Base-by-base conservation (phyloP, 1,139 yeast species). In the Diutina neorugosa region DNA sequence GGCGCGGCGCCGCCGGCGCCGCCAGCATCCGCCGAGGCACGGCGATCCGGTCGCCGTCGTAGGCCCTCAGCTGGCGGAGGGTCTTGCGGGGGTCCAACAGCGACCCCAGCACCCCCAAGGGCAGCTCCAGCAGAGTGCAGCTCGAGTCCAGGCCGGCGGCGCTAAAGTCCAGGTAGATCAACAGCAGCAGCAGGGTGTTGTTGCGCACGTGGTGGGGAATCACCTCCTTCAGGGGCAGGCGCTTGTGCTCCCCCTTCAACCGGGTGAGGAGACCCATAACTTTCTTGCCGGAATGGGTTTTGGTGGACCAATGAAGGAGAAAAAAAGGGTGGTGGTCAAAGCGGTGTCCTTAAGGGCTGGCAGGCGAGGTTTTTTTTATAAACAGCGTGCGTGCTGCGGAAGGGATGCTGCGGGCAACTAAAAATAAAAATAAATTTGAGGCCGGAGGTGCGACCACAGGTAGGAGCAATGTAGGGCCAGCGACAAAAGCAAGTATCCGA, bases 181-280 rank as follows among this genome's bases (percentile, higher is more conserved):
- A 46, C 50, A 46, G 50, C 50, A 27, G 40, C 40, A 25, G 40
- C 50, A 25, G 34, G 40, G 50, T 46, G 40, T 46, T 46, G 50
- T n/a, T 46, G 41, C 50, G 50, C 37, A 16, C 40, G 50, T 46
- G 50, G 9, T 31, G 12, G 4, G 50, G 50, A 14, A 46, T 46
- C 40, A 27, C 21, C 20, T 46, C 50, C 50, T 46, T 46, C 40
- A 27, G 40, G 23, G 40, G 41, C 50, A 19, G n/a, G 23, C 50
- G 50, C 40, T 27, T 46, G 34, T 46, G 50, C 14, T 46, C 50
- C 12, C 50, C 50, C 27, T 46, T 46, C 40, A 46, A 46, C 23
- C 50, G 16, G 50, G 50, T 46, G 50, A 46, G 50, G 16, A 46
- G 50, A 9, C 50, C 50, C 50, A 46, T 46, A 4, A 8, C 19